Base-by-base conservation (phyloP, 805 yeast species). In the Candida tallmaniae region DNA sequence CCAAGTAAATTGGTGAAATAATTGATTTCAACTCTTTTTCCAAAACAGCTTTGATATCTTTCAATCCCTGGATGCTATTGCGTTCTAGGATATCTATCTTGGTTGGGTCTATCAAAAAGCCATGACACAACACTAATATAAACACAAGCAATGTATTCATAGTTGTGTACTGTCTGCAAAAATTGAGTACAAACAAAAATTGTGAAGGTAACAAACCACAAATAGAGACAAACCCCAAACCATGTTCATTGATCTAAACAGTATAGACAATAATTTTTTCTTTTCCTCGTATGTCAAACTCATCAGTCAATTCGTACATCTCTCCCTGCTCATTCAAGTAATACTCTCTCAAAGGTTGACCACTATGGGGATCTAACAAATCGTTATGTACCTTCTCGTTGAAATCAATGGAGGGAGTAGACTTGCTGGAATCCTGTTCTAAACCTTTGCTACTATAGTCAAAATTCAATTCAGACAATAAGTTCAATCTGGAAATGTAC, bases 401-500 rank as follows among this genome's bases (percentile, higher is more conserved):
- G 13, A 19, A 31, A 21, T 36, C 31, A 16, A 29, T 23, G 12
- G 37, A 34, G 4, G 42, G 34, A 8, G 36, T n/a, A 2, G 42
- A 32, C 23, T 37, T 37, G 28, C 48, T 47, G 22, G 26, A 48
- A 8, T 41, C 42, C 9, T 38, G 27, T 13, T 36, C 40, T 6
- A 46, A n/a, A 2, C 58, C 58, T 25, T 31, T 32, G 22, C 49
- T 40, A 31, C 56, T 52, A 40, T 46, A 53, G 34, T 60, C 65
- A 38, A 58, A 59, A 27, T 58, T 56, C 13, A 61, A 42, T 8
- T 60, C 68, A 12, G 52, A 46, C 24, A 59, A 45, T 24, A 60
- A 44, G 31, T 60, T 56, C 40, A 65, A 42, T 20, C 62, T 41
- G 4, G 68, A 56, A 9, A 67, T 63, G 45, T 63, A 64, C 18